Percentiles rank a stretch among this genome's conserved stretches.
Conservation (phyloP, 257 asterid genomes). For the Solanum pinnatisectum region DNA sequence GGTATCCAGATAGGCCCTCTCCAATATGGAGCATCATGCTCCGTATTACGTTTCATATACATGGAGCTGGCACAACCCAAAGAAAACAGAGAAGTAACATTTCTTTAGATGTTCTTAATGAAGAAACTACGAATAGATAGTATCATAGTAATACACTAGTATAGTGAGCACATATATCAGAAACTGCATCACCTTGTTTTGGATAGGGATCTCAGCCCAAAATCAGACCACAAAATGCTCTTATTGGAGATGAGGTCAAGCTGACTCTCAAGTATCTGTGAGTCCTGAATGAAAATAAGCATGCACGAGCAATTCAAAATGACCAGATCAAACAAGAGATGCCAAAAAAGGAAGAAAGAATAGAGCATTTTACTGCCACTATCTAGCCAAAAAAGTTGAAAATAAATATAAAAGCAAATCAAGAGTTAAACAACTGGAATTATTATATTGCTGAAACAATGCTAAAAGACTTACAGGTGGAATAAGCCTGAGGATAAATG, state of each 20-base stretch:
- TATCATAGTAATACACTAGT: not conserved
- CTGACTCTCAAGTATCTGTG: slow-evolving; percentile 75
- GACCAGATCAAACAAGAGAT: not conserved
- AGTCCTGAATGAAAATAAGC: slow-evolving; percentile 31
- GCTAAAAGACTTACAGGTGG: slow-evolving; percentile 72
- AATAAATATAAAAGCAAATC: not conserved
- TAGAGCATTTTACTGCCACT: not conserved
- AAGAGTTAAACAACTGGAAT: not conserved
- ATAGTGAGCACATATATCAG: not conserved
- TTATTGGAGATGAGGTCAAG: slow-evolving; percentile 77
- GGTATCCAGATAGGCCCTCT: slow-evolving; percentile 99
- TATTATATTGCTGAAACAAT: not conserved
- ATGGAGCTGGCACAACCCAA: slow-evolving; percentile 41
- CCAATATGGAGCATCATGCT: slow-evolving; percentile 97
- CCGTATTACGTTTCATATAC: slow-evolving; percentile 93
- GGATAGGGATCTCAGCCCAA: slow-evolving; percentile 86
- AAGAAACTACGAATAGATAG: not conserved
- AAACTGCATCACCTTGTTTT: slow-evolving; percentile 61
- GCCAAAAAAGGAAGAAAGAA: not conserved
- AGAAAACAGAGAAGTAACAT: not conserved
- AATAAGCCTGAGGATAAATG: slow-evolving; percentile 83
- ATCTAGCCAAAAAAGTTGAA: not conserved
- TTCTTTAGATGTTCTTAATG: not conserved
- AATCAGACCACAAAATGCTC: slow-evolving; percentile 77
- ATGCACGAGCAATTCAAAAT: not conserved